A percentile compares a stretch with the other conserved stretches of the same genome.
Evolutionary conservation across 768 basidiomycete genomes (phyloP).

Genomic region (Paxillus rubicundulus): DNA sequence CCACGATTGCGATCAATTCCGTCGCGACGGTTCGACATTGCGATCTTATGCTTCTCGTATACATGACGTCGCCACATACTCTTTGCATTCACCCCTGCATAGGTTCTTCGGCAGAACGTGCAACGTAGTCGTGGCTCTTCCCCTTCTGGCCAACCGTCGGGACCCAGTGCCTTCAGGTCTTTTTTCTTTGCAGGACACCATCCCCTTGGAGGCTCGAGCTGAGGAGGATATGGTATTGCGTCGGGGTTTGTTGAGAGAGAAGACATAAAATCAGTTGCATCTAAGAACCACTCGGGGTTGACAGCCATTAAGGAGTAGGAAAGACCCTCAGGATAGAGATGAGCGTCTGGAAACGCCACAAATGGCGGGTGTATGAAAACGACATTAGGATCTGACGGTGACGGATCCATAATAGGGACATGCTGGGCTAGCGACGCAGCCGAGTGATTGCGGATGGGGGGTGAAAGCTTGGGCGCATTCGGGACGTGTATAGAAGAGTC

Average conservation of each 20-base stretch:
- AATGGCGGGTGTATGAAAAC: slow-evolving; percentile 79
- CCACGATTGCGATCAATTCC: slow-evolving; percentile 57
- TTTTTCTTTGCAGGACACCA: slow-evolving; percentile 89
- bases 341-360: slow-evolving; percentile 58
- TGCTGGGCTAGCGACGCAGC: slow-evolving; percentile 39
- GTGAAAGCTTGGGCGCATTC: slow-evolving; percentile 25
- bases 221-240: slow-evolving; percentile 69
- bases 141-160: slow-evolving; percentile 75
- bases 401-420: slow-evolving; percentile 63
- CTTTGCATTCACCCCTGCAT: slow-evolving; percentile 85
- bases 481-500: slow-evolving; percentile 20
- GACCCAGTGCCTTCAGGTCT: slow-evolving; percentile 64
- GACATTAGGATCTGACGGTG: slow-evolving; percentile 59
- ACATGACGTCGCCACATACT: slow-evolving; percentile 91
- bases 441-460: slow-evolving; percentile 28
- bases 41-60: slow-evolving; percentile 87
- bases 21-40: slow-evolving; percentile 84
- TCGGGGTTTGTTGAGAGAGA: slow-evolving; percentile 42
- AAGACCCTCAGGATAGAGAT: slow-evolving; percentile 62
- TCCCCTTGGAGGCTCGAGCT: slow-evolving; percentile 79
- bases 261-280: slow-evolving; percentile 60
- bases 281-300: slow-evolving; percentile 79
- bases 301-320: slow-evolving; percentile 70
- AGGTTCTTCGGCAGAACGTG: slow-evolving; percentile 81
- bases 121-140: slow-evolving; percentile 78